These are phyloP conservation scores for Geotrichum fermentans DNA, from an alignment of 1,139 yeast species.

Conservation along the genomic window DNA sequence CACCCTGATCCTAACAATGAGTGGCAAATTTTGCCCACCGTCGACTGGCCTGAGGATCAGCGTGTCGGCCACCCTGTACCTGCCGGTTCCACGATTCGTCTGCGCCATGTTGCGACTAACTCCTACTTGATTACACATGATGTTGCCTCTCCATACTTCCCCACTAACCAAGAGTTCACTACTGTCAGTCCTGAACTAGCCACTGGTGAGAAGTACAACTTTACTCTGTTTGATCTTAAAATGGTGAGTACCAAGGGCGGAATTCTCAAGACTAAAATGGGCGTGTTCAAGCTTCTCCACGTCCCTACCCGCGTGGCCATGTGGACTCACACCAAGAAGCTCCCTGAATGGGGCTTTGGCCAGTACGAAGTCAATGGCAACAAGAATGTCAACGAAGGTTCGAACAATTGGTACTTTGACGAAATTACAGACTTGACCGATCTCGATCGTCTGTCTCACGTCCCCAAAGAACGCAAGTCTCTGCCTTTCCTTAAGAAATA, in stretches of 20 bases:
- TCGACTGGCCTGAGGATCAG: conserved; percentile 40
- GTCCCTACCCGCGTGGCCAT: conserved; percentile 84
- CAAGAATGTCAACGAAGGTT: conserved; percentile 64
- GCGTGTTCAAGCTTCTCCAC: conserved; percentile 67
- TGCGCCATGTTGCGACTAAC: conserved; percentile 76
- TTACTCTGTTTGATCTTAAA: conserved; percentile 75
- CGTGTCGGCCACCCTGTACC: conserved; percentile 47
- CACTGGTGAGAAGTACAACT: conserved; percentile 54
- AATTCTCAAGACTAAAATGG: conserved; percentile 62
- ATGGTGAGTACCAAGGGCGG: conserved; percentile 53
- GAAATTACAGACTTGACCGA: conserved; percentile 64
- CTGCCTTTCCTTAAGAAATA: conserved; percentile 79
- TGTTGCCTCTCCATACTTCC: conserved; percentile 90
- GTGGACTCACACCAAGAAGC: conserved; percentile 85
- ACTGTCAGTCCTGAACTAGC: conserved; percentile 60
- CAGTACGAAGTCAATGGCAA: conserved; percentile 96
- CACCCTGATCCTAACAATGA: conserved; percentile 61
- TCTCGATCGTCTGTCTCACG: conserved; percentile 50
- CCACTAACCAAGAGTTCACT: conserved; percentile 90
- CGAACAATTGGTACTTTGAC: conserved; percentile 74
- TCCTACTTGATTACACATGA: conserved; percentile 84
- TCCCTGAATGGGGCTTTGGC: conserved; percentile 91
- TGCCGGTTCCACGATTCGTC: conserved; percentile 66
- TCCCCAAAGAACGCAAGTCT: conserved; percentile 49
- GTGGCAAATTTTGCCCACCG: conserved; percentile 81